phyloP scores from a whole-genome alignment of 345 rosid species.

The Populus deltoides region DNA sequence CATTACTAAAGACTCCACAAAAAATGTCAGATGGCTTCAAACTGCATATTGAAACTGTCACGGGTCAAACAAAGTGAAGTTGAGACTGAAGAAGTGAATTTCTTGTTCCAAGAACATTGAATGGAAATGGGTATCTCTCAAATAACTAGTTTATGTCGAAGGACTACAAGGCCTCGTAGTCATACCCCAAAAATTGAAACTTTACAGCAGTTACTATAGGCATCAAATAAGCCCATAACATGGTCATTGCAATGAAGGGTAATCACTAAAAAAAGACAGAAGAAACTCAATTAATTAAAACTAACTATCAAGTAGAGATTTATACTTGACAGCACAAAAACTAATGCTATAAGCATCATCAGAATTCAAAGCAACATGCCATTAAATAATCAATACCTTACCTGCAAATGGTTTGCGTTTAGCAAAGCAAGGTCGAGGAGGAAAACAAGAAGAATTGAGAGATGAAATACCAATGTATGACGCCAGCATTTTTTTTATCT shows the following conservation, averaged over 20 bases:
- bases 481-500: slow-evolving; percentile 27
- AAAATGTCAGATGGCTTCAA: not conserved
- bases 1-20: not conserved
- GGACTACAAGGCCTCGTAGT: not conserved
- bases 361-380: not conserved
- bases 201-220: not conserved
- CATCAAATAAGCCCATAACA: not conserved
- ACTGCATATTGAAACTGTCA: not conserved
- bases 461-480: slow-evolving; percentile 38
- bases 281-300: not conserved
- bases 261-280: not conserved
- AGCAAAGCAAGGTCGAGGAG: slow-evolving; percentile 35
- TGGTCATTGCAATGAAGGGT: not conserved
- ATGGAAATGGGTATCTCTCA: not conserved
- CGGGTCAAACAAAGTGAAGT: not conserved
- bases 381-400: slow-evolving; percentile 24
- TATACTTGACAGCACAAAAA: not conserved
- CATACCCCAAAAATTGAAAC: not conserved
- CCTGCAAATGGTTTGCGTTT: slow-evolving; percentile 44
- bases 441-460: slow-evolving; percentile 32
- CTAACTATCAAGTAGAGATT: not conserved
- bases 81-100: not conserved
- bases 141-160: not conserved
- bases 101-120: not conserved
- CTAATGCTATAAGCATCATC: not conserved